A percentile compares a stretch with the other conserved stretches of the same genome.
phyloP scores from a whole-genome alignment of 495 filamentous ascomycete genomes.

The Amniculicola lignicola region DNA sequence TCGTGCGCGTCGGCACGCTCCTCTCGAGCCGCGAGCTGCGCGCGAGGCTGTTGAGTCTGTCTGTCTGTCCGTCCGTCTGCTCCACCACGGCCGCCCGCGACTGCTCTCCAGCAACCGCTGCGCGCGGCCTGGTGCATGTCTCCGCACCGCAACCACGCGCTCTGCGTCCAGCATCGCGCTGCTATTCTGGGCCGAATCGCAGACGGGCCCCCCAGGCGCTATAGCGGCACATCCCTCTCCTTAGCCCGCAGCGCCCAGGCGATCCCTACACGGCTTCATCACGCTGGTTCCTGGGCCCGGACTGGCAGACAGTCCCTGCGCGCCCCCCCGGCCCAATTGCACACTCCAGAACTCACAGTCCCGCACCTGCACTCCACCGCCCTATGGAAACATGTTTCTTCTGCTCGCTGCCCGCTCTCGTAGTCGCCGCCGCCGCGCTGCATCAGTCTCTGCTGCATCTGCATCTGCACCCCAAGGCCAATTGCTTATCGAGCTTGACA shows the following conservation, averaged over 20 bases:
- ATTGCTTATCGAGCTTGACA: conserved; percentile 24
- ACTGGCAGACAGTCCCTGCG: background rate
- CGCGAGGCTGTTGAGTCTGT: background rate
- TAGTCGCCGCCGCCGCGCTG: background rate
- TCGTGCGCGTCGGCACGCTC: background rate
- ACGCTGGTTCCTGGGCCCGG: conserved; percentile 1
- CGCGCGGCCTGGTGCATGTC: no score
- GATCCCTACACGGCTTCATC: conserved; percentile 15
- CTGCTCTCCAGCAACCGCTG: background rate
- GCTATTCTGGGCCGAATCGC: conserved; percentile 19
- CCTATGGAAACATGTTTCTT: conserved; percentile 16
- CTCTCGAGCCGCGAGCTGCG: background rate
- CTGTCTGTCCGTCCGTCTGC: background rate
- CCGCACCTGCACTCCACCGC: conserved; percentile 2
- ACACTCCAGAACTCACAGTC: conserved; percentile 6
- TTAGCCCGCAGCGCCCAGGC: background rate
- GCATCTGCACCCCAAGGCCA: conserved; percentile 16
- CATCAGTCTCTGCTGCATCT: conserved; percentile 20
- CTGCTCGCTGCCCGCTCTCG: conserved; percentile 1
- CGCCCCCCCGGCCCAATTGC: conserved; percentile 24
- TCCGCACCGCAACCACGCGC: no score
- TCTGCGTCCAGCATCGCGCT: background rate
- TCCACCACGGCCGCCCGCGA: no score
- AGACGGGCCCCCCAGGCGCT: background rate
- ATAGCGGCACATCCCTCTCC: background rate